Percentiles rank a stretch among this genome's conserved stretches.
Evolutionary conservation across 2,329 filamentous ascomycete species (phyloP).

Genomic region (Macrophomina phaseolina): DNA sequence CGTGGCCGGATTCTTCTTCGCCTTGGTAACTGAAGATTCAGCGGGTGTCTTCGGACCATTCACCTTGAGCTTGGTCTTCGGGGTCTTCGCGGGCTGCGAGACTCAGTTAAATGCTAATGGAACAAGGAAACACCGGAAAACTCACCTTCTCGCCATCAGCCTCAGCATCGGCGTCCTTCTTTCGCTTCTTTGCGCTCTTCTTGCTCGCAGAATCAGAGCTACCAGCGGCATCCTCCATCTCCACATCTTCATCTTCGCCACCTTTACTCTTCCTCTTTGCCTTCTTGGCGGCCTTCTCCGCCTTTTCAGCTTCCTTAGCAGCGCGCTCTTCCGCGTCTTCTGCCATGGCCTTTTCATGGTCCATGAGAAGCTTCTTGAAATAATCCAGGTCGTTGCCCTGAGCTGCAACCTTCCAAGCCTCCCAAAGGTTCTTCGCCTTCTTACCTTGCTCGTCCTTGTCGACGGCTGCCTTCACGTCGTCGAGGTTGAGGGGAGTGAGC

Average conservation of each 20-base stretch:
- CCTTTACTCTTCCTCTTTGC: constrained; percentile 47
- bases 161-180: constrained; percentile 69
- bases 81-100: constrained; percentile 55
- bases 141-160: constrained; percentile 71
- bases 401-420: constrained; percentile 79
- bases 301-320: constrained; percentile 65
- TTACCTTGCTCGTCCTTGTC: constrained; percentile 72
- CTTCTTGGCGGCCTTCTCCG: constrained; percentile 56
- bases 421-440: constrained; percentile 77
- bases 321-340: constrained; percentile 69
- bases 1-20: constrained; percentile 40
- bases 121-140: neutral
- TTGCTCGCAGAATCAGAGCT: constrained; percentile 46
- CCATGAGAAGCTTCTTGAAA: constrained; percentile 79
- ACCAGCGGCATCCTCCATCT: constrained; percentile 47
- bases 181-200: constrained; percentile 69
- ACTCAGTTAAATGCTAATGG: neutral
- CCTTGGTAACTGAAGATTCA: constrained; percentile 44
- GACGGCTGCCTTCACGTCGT: constrained; percentile 74
- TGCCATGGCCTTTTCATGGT: constrained; percentile 62
- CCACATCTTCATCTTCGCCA: constrained; percentile 42
- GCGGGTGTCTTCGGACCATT: constrained; percentile 45
- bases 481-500: constrained; percentile 76
- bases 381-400: constrained; percentile 77
- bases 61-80: constrained; percentile 56